Percentiles rank a stretch among this genome's conserved stretches.
Conservation (phyloP, 441 rosid species). For the Sinapis alba region DNA sequence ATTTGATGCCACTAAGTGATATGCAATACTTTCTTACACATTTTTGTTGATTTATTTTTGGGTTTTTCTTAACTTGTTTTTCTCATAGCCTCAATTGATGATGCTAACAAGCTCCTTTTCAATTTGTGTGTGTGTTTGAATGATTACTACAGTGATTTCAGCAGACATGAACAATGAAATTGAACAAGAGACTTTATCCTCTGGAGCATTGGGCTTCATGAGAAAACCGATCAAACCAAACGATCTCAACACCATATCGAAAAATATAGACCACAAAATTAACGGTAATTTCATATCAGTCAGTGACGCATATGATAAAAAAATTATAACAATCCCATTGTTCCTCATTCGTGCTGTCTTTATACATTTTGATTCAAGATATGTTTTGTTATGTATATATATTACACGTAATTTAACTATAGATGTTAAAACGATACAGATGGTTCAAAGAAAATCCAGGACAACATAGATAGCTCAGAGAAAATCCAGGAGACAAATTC, state of each 20-base stretch:
- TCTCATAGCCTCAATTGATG: not conserved
- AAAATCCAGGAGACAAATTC: not conserved
- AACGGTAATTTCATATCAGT: slow-evolving; percentile 3
- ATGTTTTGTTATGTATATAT: not conserved
- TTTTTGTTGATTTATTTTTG: not conserved
- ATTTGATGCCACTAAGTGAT: not conserved
- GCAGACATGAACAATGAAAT: not conserved
- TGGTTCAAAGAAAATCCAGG: not conserved
- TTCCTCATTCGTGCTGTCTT: not conserved
- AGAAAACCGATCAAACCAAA: not conserved
- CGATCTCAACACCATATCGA: not conserved
- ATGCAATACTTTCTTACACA: not conserved
- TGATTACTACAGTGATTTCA: slow-evolving; percentile 23
- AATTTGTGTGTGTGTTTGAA: not conserved
- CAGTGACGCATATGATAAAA: not conserved
- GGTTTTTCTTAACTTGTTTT: not conserved
- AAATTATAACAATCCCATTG: not conserved
- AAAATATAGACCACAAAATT: not conserved
- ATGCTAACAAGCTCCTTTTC: not conserved
- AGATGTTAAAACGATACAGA: not conserved
- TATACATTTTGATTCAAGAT: not conserved
- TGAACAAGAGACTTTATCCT: not conserved
- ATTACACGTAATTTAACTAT: not conserved
- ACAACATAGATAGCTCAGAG: not conserved
- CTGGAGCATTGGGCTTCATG: not conserved